Conservation (phyloP, 306 rosid species). For the Aeschynomene evenia region DNA sequence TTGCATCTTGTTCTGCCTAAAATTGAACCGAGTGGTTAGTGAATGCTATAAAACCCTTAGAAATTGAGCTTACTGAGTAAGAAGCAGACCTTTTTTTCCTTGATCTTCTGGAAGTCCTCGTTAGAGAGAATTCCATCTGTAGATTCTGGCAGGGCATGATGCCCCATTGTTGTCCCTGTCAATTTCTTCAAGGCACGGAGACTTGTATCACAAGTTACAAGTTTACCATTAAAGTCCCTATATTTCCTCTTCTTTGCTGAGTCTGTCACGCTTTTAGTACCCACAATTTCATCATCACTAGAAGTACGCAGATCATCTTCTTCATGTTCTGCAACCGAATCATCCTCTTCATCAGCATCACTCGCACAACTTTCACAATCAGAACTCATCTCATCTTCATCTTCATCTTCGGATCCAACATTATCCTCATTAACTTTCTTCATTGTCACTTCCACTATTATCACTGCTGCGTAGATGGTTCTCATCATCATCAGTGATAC, state of each 20-base stretch:
- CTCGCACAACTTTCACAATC: slow-evolving; percentile 18
- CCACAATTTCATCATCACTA: slow-evolving; percentile 38
- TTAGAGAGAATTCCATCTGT: slow-evolving; percentile 82
- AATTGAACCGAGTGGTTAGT: not conserved
- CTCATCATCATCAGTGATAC: slow-evolving; percentile 45
- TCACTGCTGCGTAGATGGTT: slow-evolving; percentile 39
- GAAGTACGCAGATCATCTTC: slow-evolving; percentile 33
- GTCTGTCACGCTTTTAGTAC: slow-evolving; percentile 33
- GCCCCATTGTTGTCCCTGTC: slow-evolving; percentile 40
- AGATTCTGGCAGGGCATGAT: slow-evolving; percentile 33
- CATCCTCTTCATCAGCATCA: slow-evolving; percentile 34
- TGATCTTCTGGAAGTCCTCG: slow-evolving; percentile 79
- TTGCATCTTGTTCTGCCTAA: slow-evolving; percentile 69
- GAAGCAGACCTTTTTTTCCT: slow-evolving; percentile 60
- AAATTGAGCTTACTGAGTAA: slow-evolving; percentile 13
- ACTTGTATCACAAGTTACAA: slow-evolving; percentile 68
- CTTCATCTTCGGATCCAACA: slow-evolving; percentile 36
- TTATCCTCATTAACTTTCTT: slow-evolving; percentile 36
- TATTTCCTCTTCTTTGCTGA: slow-evolving; percentile 63
- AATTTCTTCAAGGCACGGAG: slow-evolving; percentile 79
- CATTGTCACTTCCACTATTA: slow-evolving; percentile 40
- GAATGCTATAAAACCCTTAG: not conserved
- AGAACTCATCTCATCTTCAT: slow-evolving; percentile 29
- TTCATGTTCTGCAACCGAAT: slow-evolving; percentile 36
- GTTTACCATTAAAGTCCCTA: slow-evolving; percentile 52